phyloP scores from a whole-genome alignment of 2,329 filamentous ascomycete genomes.

The Helminthosporium solani region DNA sequence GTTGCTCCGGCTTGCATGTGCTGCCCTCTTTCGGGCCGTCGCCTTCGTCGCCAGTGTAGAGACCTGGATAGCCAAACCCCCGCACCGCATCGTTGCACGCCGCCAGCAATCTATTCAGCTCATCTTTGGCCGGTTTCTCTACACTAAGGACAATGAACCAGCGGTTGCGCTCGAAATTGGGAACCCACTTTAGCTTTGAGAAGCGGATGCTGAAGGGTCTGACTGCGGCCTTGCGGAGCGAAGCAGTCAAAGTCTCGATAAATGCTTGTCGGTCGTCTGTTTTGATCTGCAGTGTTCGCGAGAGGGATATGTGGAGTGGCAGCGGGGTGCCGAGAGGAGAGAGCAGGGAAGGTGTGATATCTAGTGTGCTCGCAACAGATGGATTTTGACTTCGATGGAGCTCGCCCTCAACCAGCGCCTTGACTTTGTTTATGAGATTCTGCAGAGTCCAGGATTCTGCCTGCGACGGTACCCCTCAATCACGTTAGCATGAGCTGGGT shows the following conservation, averaged over 20 bases:
- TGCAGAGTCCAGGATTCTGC: constrained; percentile 32
- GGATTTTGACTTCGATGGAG: constrained; percentile 24
- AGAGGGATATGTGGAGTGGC: constrained; percentile 89
- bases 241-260: constrained; percentile 56
- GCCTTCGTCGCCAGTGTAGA: constrained; percentile 59
- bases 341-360: constrained; percentile 67
- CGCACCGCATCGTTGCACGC: constrained; percentile 66
- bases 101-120: constrained; percentile 56
- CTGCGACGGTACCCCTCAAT: constrained; percentile 42
- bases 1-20: constrained; percentile 13
- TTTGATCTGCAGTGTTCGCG: constrained; percentile 72
- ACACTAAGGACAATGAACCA: constrained; percentile 83
- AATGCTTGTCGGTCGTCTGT: constrained; percentile 73
- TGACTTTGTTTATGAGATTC: constrained; percentile 32
- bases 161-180: constrained; percentile 66
- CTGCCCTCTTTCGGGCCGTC: constrained; percentile 31
- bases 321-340: constrained; percentile 76
- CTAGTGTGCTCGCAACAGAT: constrained; percentile 21
- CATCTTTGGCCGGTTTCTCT: constrained; percentile 32
- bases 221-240: constrained; percentile 45
- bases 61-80: constrained; percentile 63
- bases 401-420: constrained; percentile 15
- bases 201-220: constrained; percentile 53
- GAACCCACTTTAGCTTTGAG: constrained; percentile 61
- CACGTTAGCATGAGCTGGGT: constrained; percentile 33